A percentile compares a stretch with the other conserved stretches of the same genome.
Evolutionary conservation across 805 yeast species (phyloP).

Genomic region (Metschnikowia amazonensis): DNA sequence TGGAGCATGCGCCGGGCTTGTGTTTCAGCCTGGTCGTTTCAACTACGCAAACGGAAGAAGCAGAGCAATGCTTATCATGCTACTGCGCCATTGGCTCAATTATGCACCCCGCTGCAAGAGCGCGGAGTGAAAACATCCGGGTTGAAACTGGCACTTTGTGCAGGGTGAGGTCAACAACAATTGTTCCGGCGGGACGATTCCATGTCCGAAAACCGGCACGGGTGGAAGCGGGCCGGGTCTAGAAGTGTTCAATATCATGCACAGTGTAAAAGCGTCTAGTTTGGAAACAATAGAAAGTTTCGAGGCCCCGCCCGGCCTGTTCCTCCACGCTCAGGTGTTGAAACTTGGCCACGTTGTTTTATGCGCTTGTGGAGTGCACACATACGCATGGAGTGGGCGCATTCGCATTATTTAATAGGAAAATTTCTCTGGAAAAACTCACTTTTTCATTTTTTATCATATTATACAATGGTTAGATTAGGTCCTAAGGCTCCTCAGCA

Average conservation of each 20-base stretch:
- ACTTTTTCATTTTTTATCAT: background rate
- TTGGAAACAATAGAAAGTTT: too few relatives aligned
- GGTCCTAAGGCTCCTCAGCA: slow-evolving; percentile 82
- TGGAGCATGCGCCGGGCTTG: too few relatives aligned
- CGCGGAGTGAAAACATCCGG: slow-evolving; percentile 18
- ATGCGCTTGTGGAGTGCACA: slow-evolving; percentile 8
- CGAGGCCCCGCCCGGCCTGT: background rate
- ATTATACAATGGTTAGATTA: slow-evolving; percentile 62
- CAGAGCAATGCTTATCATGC: background rate
- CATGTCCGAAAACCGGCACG: background rate
- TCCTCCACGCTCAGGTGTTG: background rate
- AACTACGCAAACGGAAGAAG: too few relatives aligned
- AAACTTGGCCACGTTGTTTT: slow-evolving; percentile 1
- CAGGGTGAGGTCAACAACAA: slow-evolving; percentile 4
- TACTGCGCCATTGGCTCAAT: background rate
- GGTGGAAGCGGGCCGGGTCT: background rate
- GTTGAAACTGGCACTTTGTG: background rate
- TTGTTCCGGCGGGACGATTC: slow-evolving; percentile 6
- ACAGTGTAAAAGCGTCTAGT: too few relatives aligned
- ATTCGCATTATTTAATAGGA: slow-evolving; percentile 3
- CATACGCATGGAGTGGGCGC: slow-evolving; percentile 3
- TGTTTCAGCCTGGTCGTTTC: too few relatives aligned
- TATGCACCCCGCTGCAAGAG: slow-evolving; percentile 9
- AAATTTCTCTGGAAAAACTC: slow-evolving; percentile 3
- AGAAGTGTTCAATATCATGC: background rate